Evolutionary conservation across 176 grass and related monocot species (phyloP).

Genomic region (Raddia guianensis): DNA sequence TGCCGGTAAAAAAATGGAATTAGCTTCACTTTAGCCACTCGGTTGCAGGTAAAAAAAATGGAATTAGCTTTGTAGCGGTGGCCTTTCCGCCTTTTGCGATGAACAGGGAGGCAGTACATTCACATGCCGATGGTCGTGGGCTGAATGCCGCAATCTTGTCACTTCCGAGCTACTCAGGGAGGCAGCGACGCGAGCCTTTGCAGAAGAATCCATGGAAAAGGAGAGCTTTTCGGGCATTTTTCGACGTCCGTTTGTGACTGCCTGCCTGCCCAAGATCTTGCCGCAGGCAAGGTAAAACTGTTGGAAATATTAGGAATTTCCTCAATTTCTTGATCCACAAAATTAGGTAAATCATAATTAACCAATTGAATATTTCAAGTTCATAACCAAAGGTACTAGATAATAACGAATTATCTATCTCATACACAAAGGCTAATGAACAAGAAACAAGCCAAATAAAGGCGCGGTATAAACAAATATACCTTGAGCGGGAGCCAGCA

Average conservation of each 20-base stretch:
- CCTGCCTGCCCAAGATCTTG: neutral
- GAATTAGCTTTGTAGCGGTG: neutral
- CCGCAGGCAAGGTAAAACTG: constrained; percentile 4
- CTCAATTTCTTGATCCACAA: too few relatives aligned
- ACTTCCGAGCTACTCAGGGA: constrained; percentile 9
- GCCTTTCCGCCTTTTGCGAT: neutral
- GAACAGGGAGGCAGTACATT: constrained; percentile 25
- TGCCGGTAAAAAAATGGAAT: too few relatives aligned
- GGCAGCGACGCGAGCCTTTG: constrained; percentile 15
- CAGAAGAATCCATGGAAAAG: neutral
- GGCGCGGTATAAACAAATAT: too few relatives aligned
- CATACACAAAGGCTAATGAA: too few relatives aligned
- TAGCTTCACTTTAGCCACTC: neutral
- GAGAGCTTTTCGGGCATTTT: constrained; percentile 31
- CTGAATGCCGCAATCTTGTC: constrained; percentile 42
- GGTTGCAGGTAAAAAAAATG: constrained; percentile 10
- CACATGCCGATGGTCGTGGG: constrained; percentile 28
- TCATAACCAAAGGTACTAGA: too few relatives aligned
- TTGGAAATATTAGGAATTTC: too few relatives aligned
- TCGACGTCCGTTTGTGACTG: constrained; percentile 3
- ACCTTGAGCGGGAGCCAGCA: too few relatives aligned
- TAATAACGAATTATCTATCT: too few relatives aligned
- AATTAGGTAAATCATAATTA: too few relatives aligned
- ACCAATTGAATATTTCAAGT: too few relatives aligned
- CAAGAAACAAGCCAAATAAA: too few relatives aligned